A percentile compares a stretch with the other conserved stretches of the same genome.
phyloP scores from a whole-genome alignment of 2,329 filamentous ascomycete species.

The Bipolaris bicolor region DNA sequence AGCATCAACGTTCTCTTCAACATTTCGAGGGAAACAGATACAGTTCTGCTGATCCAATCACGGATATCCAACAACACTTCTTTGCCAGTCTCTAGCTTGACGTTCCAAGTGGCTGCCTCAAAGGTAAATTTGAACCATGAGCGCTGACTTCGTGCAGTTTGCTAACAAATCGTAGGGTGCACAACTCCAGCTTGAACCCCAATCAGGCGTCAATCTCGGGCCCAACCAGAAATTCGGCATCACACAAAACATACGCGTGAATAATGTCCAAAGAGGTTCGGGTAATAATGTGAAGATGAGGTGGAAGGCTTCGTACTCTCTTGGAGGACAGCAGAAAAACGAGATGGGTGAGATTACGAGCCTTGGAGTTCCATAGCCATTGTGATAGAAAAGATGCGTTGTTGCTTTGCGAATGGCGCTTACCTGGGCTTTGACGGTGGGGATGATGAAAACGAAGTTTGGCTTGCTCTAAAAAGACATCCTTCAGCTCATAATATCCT shows the following conservation, averaged over 20 bases:
- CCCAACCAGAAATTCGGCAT: conserved; percentile 78
- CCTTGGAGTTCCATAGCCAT: conserved; percentile 70
- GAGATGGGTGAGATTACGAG: conserved; percentile 87
- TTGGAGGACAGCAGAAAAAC: conserved; percentile 69
- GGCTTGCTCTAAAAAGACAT: background rate
- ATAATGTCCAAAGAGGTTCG: conserved; percentile 73
- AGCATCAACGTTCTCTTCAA: conserved; percentile 75
- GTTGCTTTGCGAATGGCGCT: conserved; percentile 4
- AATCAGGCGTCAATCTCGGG: conserved; percentile 77
- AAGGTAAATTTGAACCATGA: conserved; percentile 64
- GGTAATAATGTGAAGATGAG: conserved; percentile 85
- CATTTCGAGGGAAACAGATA: conserved; percentile 64
- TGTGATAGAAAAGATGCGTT: conserved; percentile 10
- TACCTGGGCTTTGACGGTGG: conserved; percentile 5
- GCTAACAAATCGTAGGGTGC: conserved; percentile 65
- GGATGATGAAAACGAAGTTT: background rate
- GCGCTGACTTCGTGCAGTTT: background rate
- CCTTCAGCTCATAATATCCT: background rate
- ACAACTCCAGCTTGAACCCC: conserved; percentile 80
- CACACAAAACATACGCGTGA: conserved; percentile 78
- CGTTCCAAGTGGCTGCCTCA: conserved; percentile 91
- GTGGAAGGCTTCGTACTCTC: conserved; percentile 82
- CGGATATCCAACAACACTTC: conserved; percentile 83
- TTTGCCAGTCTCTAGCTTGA: conserved; percentile 75
- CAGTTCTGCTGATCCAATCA: conserved; percentile 72